Conservation (phyloP, 2,329 filamentous ascomycete genomes). For the Cladosporium austrohemisphaericum region DNA sequence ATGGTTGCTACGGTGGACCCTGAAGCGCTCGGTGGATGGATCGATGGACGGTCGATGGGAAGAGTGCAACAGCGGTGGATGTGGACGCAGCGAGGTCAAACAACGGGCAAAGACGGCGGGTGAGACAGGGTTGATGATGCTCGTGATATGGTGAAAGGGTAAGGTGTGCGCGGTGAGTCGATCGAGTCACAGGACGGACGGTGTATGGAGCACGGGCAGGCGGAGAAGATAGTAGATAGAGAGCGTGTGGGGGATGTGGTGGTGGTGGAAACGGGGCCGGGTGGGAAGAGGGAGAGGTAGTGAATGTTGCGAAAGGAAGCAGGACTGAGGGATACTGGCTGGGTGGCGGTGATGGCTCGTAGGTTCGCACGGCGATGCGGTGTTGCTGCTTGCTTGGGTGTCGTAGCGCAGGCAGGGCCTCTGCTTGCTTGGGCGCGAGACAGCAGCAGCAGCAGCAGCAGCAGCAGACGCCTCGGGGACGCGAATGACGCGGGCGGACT, state of each 20-base stretch:
- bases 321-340: not conserved
- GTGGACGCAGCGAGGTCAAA: slow-evolving; percentile 1
- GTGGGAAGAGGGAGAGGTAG: not conserved
- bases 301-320: slow-evolving; percentile 1
- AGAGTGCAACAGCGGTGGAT: not conserved
- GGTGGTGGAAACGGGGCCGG: not conserved
- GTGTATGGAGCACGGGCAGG: slow-evolving; percentile 1
- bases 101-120: not conserved
- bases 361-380: slow-evolving; percentile 1
- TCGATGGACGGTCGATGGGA: slow-evolving; percentile 6
- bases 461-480: too few species aligned
- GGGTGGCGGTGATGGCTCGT: slow-evolving; percentile 1
- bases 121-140: slow-evolving; percentile 7
- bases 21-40: slow-evolving; percentile 7
- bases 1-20: slow-evolving; percentile 8
- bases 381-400: not conserved
- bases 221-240: not conserved
- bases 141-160: slow-evolving; percentile 11
- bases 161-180: slow-evolving; percentile 11
- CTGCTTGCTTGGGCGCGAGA: not conserved
- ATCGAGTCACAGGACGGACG: slow-evolving; percentile 11
- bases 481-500: too few species aligned
- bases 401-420: not conserved
- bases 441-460: not conserved
- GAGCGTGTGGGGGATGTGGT: slow-evolving; percentile 8